These are phyloP conservation scores for Miamiensis avidus DNA, from an alignment of 169 alveolate genomes.

Conservation along the genomic window DNA sequence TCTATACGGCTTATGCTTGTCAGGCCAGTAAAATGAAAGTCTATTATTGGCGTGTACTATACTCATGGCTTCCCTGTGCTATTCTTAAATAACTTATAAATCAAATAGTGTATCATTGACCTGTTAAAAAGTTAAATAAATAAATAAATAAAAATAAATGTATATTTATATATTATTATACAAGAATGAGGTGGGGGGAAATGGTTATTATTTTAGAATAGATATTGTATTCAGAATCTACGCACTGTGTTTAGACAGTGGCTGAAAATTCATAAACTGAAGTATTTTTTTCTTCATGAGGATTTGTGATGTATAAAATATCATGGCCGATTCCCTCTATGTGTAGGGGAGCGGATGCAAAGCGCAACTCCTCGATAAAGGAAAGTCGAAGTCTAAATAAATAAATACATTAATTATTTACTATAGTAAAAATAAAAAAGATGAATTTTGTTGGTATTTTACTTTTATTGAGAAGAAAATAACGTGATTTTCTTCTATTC, in stretches of 20 bases:
- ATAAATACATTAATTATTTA: too few species aligned
- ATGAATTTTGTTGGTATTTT: too few species aligned
- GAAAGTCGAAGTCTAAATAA: neutral
- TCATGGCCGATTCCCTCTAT: neutral
- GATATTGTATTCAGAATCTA: neutral
- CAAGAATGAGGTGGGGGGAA: neutral
- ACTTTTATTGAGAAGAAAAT: neutral
- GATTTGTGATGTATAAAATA: neutral
- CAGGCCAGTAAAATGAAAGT: neutral
- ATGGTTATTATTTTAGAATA: neutral
- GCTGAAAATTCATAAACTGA: neutral
- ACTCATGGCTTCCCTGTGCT: neutral
- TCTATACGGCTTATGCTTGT: neutral
- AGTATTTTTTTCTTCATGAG: neutral
- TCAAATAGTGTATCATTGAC: neutral
- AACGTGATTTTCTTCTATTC: neutral
- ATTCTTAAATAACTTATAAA: neutral
- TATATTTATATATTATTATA: too few species aligned
- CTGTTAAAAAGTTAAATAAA: neutral
- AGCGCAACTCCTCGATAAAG: neutral
- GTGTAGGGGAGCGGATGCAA: neutral
- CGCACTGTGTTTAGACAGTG: neutral
- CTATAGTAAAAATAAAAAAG: too few species aligned
- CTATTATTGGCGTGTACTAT: neutral
- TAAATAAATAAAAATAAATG: too few species aligned